Evolutionary conservation across 2,329 filamentous ascomycete species (phyloP), one percentile per base, ranked within the genome.

Genomic region (Colletotrichum orbiculare): DNA sequence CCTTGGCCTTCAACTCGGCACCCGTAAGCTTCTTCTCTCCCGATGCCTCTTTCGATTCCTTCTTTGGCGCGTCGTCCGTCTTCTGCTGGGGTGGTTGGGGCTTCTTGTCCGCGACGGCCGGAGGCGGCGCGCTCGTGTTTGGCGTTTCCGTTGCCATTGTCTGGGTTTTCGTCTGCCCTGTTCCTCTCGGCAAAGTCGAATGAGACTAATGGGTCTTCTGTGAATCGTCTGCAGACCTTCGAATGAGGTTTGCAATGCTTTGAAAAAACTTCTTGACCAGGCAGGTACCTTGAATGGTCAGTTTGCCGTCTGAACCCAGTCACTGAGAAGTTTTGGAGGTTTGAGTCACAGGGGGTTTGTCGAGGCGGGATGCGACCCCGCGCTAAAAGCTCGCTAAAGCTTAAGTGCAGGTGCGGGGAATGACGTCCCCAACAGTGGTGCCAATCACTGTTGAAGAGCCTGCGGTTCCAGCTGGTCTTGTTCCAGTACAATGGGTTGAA

Each of bases 1-100:
- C 91, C 75, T 88, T 89, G 73, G 94, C 95, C 80, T 98, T 98
- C 73, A 97, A 75, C 77, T 97, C 91, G 17, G 93, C 93, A 41
- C 86, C 85, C 2, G 91, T 88, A 38, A 92, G 81, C 75, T 92
- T 91, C 71, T 82, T 82, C 62, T 81, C 79, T 60, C 58, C 63
- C 25, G 25, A 25, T 53, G 73, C 75, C 8, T 61, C 63, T 70
- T 55, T 11, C 10, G 47, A 17, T 11, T 59, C 60, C 43, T 60
- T 63, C 47, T 59, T 60, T 13, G 56, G 42, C 15, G 46, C 34
- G 17, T 49, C 56, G 7, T 52, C 61, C 13, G 66, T 64, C 45
- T 65, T 60, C n/a, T 64, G 54, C n/a, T 52, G 47, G 15, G 58
- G 33, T 45, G 45, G 53, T 37, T 66, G 53, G 35, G 39, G 13